These are phyloP conservation scores for Cyclospora cayetanensis DNA, from an alignment of 169 alveolate genomes.

Conservation along the genomic window DNA sequence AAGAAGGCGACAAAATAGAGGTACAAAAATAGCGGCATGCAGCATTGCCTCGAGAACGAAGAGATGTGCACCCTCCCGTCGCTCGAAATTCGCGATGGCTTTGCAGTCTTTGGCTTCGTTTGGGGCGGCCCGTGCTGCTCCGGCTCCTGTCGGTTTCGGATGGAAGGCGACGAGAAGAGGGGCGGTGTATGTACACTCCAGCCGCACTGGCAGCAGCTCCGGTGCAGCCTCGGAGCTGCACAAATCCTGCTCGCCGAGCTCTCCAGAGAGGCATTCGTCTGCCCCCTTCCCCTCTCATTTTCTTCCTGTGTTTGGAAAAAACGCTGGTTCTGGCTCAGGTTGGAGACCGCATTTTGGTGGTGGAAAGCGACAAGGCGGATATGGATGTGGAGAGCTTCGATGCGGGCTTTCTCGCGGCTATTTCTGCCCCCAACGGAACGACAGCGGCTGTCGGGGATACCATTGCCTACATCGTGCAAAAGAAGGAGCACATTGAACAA, in stretches of 20 bases:
- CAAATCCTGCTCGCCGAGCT: neutral
- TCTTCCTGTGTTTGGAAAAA: neutral
- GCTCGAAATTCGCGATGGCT: neutral
- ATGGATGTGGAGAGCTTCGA: slow-evolving; percentile 80
- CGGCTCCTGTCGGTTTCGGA: neutral
- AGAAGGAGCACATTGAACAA: slow-evolving; percentile 26
- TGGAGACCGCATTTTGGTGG: slow-evolving; percentile 79
- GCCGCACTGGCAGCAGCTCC: neutral
- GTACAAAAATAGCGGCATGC: neutral
- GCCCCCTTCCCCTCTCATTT: neutral
- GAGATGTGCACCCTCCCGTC: neutral
- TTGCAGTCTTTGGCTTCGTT: neutral
- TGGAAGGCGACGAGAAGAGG: neutral
- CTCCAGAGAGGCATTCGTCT: neutral
- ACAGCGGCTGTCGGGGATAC: slow-evolving; percentile 50
- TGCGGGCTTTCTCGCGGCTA: slow-evolving; percentile 66
- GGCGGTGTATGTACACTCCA: neutral
- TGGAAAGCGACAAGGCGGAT: slow-evolving; percentile 80
- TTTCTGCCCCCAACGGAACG: neutral
- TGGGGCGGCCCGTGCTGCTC: neutral
- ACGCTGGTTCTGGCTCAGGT: slow-evolving; percentile 34
- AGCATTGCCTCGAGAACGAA: neutral
- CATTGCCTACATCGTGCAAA: slow-evolving; percentile 31
- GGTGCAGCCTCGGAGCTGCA: neutral
- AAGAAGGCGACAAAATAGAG: slow-evolving; percentile 77